Base-by-base conservation (phyloP, 305 asterid genomes). In the Fraxinus albicans region DNA sequence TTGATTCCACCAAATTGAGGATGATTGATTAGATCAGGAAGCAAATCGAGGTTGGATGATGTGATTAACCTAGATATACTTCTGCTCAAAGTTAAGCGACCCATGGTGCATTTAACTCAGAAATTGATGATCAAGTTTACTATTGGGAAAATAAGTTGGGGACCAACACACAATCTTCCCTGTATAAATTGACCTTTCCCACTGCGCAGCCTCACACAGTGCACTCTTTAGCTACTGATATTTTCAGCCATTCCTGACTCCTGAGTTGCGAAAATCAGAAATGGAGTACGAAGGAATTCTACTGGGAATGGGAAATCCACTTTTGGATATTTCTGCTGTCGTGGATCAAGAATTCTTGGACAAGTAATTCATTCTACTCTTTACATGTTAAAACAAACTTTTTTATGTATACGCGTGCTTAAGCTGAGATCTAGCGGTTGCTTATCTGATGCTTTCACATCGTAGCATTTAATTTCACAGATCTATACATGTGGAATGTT, bases 231-330 rank as follows among this genome's bases (percentile, higher is more conserved):
- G 29, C 70, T 60, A 7, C 31, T 7, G 31, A 60, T n/a, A 60
- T 17, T 21, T 60, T 60, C 70, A 8, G 72, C 33, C 72, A 63
- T 2, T 55, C 33, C 25, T 2, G 15, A 63, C 0, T 55, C 33
- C 25, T 2, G 15, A 63, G 13, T 63, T 21, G 1, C n/a, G n/a
- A 1, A 67, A 67, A 27, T 25, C 38, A 67, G 74, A 87, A 93
- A 63, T 94, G 98, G 95, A 40, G 83, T 74, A 8, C 85, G 93
- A 96, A 5, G 98, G 98, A 33, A 84, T 96, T 74, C 90, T 96
- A 2, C 82, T 96, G 47, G 98, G 99, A 75, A 94, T 96, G 98
- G 98, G 99, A 36, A 96, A 94, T 76, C 99, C 99, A 19, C 92
- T 96, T 2, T 73, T 96, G 88, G 99, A 96, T 76, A 91, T 96